These are phyloP conservation scores for Chenopodium formosanum DNA, from an alignment of 148 eudicot genomes.

Conservation along the genomic window DNA sequence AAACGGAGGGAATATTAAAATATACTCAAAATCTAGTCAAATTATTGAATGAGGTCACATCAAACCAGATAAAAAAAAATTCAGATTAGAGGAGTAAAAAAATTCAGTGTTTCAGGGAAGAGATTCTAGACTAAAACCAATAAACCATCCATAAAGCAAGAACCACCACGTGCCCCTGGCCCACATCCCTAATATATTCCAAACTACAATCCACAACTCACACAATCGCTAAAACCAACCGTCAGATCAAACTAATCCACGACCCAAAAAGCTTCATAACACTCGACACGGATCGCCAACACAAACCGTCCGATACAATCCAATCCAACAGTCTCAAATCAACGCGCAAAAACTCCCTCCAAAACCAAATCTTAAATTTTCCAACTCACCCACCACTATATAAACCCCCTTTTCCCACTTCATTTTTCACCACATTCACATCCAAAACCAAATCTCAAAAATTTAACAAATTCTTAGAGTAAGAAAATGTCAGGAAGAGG, in stretches of 20 bases:
- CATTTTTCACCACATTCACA: not conserved
- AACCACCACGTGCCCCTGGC: too few relatives aligned
- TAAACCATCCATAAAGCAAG: too few relatives aligned
- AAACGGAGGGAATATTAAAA: too few relatives aligned
- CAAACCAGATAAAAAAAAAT: too few relatives aligned
- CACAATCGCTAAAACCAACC: not conserved
- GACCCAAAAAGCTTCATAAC: not conserved
- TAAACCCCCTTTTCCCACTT: not conserved
- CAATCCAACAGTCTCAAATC: not conserved
- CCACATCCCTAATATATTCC: not conserved
- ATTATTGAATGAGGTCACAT: too few relatives aligned
- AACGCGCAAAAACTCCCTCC: conserved; percentile 13
- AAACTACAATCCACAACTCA: not conserved
- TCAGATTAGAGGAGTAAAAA: too few relatives aligned
- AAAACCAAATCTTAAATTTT: conserved; percentile 13
- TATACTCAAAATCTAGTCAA: too few relatives aligned
- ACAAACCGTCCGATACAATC: not conserved
- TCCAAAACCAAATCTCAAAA: not conserved
- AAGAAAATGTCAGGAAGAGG: conserved; percentile 33
- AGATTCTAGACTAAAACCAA: too few relatives aligned
- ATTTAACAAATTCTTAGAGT: fast-evolving
- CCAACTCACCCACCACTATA: not conserved
- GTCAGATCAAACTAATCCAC: conserved; percentile 18
- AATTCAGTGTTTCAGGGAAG: too few relatives aligned
- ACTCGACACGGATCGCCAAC: conserved; percentile 16